Base-by-base conservation (phyloP, 108 stramenopile genomes). In the Pseudonitzschia multistriata region DNA sequence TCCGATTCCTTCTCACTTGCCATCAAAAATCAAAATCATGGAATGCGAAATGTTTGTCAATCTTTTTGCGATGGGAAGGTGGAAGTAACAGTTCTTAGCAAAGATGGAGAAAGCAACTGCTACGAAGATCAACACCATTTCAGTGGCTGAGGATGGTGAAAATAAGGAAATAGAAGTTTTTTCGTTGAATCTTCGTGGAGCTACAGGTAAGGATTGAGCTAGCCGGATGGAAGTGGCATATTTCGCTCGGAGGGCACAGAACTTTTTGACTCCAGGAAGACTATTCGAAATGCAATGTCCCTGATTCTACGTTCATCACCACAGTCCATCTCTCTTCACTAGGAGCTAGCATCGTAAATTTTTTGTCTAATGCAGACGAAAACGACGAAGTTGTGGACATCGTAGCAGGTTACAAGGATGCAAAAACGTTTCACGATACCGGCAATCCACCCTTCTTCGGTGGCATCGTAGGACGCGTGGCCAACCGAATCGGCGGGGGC, bases 401-500 rank as follows among this genome's bases (percentile, higher is more conserved):
- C 21, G 89, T 88, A 2, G 54, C 86, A n/a, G 85, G 87, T 0
- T 93, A 87, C 70, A 72, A 73, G 17, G 77, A 83, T 4, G 72
- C 79, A 3, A 42, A 47, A 35, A 71, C 74, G 11, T 76, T 80
- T 70, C 68, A 74, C 36, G 4, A 71, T 33, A 70, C 79, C 57
- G 63, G 66, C 11, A 92, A 92, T 55, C 77, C 85, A 29, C 66
- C 74, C 4, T 96, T 80, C 57, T 91, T 90, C 53, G 81, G 86
- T 6, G 73, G 62, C 14, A 83, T 89, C 25, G 89, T 89, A 2
- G 96, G 96, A 0, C 79, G 96, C 35, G 91, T 91, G 55, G 92
- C 92, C 5, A 96, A 96, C 82, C 80, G 96, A 49, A 92, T 94
- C 17, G 67, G 69, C 35, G 70, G 79, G 31, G 93, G 90, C 31